Percentiles rank a stretch among this genome's conserved stretches.
phyloP scores from a whole-genome alignment of 306 rosid genomes.

The Malus domestica region ASM211411v1 NC_041791.1:20345001-20345500 shows the following conservation, averaged over 20 bases:
- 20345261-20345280: conserved; percentile 89
- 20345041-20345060: conserved; percentile 38
- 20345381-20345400: neutral
- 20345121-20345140: conserved; percentile 9
- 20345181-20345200: conserved; percentile 61
- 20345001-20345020: conserved; percentile 7
- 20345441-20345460: neutral
- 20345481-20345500: neutral
- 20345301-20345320: conserved; percentile 87
- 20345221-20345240: conserved; percentile 71
- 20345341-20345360: conserved; percentile 93
- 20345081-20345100: conserved; percentile 17
- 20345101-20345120: conserved; percentile 6
- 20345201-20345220: conserved; percentile 70
- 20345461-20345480: neutral
- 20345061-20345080: conserved; percentile 27
- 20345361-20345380: conserved; percentile 89
- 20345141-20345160: conserved; percentile 23
- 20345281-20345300: conserved; percentile 60
- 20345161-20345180: conserved; percentile 55
- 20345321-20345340: conserved; percentile 83
- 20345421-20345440: neutral
- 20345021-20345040: neutral
- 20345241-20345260: conserved; percentile 89
- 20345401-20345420: neutral